Evolutionary conservation across 192 early-diverging fungal genomes (phyloP).

Genomic region (Jimgerdemannia flammicorona): DNA sequence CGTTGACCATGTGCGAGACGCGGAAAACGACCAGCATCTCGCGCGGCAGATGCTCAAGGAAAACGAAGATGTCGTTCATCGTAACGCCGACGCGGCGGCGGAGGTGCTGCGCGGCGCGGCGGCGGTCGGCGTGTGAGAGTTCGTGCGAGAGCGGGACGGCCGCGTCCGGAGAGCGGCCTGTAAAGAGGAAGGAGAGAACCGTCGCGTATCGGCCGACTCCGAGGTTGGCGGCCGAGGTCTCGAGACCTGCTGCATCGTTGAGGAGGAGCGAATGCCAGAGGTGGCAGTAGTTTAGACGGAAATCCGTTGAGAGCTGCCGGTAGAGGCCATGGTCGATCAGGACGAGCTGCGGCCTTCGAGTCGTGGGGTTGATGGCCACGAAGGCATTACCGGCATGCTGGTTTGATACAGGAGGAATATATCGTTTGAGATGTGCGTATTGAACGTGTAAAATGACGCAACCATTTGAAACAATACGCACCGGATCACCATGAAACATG

Average conservation of each 20-base stretch:
- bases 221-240: conserved; percentile 19
- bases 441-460: no score
- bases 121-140: conserved; percentile 14
- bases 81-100: conserved; percentile 34
- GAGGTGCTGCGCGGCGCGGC: conserved; percentile 17
- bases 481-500: conserved; percentile 15
- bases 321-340: conserved; percentile 49
- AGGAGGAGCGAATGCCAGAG: conserved; percentile 46
- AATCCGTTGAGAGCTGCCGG: conserved; percentile 36
- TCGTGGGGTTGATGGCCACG: conserved; percentile 17
- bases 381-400: conserved; percentile 27
- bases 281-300: conserved; percentile 44
- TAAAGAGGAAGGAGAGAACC: conserved; percentile 45
- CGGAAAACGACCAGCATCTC: conserved; percentile 53
- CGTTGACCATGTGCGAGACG: conserved; percentile 43
- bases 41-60: conserved; percentile 45
- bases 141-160: conserved; percentile 33
- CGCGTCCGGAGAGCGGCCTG: conserved; percentile 30
- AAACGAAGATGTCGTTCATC: conserved; percentile 46
- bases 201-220: conserved; percentile 34
- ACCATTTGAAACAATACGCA: not conserved
- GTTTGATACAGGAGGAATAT: not conserved
- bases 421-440: not conserved
- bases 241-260: conserved; percentile 33
- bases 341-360: conserved; percentile 32